Conservation (phyloP, 495 filamentous ascomycete species). For the Podospora pseudoanserina region DNA sequence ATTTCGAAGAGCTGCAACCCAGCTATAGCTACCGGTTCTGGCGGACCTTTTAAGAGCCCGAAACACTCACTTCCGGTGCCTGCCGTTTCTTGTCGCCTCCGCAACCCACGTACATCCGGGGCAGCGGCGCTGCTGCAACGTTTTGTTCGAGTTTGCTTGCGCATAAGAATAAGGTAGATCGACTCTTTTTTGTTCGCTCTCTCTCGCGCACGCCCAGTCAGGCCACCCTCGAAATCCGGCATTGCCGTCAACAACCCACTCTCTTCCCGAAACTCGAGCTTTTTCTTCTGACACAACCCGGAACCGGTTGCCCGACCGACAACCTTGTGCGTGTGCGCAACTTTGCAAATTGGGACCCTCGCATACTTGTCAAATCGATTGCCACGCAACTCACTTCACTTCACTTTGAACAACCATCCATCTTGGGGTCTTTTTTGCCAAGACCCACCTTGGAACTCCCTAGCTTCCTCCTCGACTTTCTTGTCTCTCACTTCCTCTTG, state of each 20-base stretch:
- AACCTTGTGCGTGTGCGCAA: background rate
- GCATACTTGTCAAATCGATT: background rate
- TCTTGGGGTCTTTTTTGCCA: background rate
- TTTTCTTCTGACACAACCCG: background rate
- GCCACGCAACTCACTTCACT: background rate
- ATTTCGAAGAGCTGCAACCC: background rate
- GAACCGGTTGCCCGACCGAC: background rate
- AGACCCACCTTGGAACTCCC: background rate
- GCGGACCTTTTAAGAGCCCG: too few relatives aligned
- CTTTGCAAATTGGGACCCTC: background rate
- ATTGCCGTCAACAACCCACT: conserved; percentile 5
- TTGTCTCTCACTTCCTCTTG: background rate
- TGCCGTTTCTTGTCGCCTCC: background rate
- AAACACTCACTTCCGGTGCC: background rate
- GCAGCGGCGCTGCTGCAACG: background rate
- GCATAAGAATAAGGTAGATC: background rate
- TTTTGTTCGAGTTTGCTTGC: background rate
- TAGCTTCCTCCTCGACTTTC: background rate
- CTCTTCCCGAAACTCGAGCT: background rate
- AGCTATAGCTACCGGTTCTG: background rate
- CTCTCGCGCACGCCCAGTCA: background rate
- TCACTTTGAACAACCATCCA: background rate
- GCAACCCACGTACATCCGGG: background rate
- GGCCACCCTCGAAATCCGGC: background rate
- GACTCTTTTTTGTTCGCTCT: background rate